These are phyloP conservation scores for Globisporangium recalcitrans DNA, from an alignment of 352 stramenopile species.

Conservation along the genomic window DNA sequence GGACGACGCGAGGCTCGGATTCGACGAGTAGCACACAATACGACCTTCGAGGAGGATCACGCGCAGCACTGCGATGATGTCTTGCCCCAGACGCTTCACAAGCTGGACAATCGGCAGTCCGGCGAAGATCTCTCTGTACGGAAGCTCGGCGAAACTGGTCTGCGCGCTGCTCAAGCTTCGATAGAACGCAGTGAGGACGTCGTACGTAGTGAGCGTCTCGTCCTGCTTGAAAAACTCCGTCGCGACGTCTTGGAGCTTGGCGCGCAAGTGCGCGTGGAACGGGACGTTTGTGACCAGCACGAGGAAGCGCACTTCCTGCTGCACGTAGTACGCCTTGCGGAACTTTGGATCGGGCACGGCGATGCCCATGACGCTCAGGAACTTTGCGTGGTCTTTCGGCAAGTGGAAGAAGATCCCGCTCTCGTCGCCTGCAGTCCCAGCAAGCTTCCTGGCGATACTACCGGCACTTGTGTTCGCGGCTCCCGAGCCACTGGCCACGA, in stretches of 20 bases:
- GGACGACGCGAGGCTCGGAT: conserved; percentile 42
- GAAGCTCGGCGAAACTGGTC: conserved; percentile 31
- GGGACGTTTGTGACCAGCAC: conserved; percentile 42
- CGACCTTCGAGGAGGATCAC: conserved; percentile 72
- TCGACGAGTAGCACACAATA: conserved; percentile 70
- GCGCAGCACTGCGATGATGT: conserved; percentile 62
- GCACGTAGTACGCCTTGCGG: conserved; percentile 31
- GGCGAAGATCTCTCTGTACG: conserved; percentile 34
- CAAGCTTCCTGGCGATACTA: not conserved
- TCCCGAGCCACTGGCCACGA: not conserved
- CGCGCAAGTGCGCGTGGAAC: conserved; percentile 37
- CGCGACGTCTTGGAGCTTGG: conserved; percentile 28
- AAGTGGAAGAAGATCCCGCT: conserved; percentile 51
- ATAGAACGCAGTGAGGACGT: conserved; percentile 31
- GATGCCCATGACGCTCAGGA: conserved; percentile 34
- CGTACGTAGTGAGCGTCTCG: conserved; percentile 18
- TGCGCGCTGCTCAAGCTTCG: conserved; percentile 14
- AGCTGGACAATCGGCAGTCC: conserved; percentile 45
- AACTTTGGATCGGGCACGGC: conserved; percentile 37
- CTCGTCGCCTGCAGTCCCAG: conserved; percentile 9
- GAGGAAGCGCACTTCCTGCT: conserved; percentile 46
- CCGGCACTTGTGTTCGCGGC: not conserved
- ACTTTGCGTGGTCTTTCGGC: conserved; percentile 17
- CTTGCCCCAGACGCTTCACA: conserved; percentile 40
- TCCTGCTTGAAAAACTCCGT: conserved; percentile 27